Conservation (phyloP, 176 grass and related monocot species). For the Carex myosuroides region DNA sequence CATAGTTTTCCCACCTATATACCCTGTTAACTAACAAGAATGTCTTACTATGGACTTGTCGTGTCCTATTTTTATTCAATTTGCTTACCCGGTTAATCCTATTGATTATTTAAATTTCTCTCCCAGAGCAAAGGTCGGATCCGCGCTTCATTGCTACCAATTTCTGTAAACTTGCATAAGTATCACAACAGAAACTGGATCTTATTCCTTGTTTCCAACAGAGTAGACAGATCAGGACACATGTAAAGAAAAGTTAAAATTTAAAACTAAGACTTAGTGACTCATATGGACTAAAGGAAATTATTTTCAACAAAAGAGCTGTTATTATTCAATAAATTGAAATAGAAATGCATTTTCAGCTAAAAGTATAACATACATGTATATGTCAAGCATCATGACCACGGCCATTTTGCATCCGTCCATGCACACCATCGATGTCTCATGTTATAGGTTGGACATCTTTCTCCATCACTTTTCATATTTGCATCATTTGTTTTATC, state of each 20-base stretch:
- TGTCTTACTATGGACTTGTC: neutral
- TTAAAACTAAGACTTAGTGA: neutral
- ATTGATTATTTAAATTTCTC: neutral
- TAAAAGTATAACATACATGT: neutral
- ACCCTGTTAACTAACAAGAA: neutral
- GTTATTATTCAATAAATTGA: neutral
- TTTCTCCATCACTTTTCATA: neutral
- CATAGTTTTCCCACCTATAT: neutral
- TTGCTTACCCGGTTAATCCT: neutral
- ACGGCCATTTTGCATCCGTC: conserved; percentile 83
- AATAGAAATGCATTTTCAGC: neutral
- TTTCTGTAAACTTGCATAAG: neutral
- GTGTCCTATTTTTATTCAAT: neutral
- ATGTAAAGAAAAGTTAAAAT: no score
- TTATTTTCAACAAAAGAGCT: neutral
- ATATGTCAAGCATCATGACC: conserved; percentile 38
- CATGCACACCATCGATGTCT: conserved; percentile 54
- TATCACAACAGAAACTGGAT: neutral
- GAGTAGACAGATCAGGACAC: neutral
- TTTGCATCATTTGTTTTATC: conserved; percentile 4
- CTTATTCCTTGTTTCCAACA: neutral
- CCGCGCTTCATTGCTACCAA: neutral
- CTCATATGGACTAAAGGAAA: neutral
- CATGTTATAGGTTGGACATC: neutral
- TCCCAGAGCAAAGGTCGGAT: neutral